These are phyloP conservation scores for Candida chauliodis DNA, from an alignment of 805 yeast genomes.

Conservation along the genomic window DNA sequence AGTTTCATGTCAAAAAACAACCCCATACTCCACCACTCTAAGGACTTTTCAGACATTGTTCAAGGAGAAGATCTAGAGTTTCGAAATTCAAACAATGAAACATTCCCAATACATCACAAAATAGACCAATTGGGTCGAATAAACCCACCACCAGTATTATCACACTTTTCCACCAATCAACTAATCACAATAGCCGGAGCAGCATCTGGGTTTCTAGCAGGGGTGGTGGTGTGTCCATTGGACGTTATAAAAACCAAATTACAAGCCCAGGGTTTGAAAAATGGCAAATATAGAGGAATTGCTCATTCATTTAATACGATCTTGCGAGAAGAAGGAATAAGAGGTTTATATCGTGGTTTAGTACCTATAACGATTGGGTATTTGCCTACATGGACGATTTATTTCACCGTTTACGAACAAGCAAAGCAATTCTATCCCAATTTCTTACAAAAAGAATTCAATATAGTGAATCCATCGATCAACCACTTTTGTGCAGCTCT, in stretches of 20 bases:
- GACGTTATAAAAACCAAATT: constrained; percentile 93
- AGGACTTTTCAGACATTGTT: constrained; percentile 31
- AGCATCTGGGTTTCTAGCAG: constrained; percentile 87
- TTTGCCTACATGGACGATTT: constrained; percentile 96
- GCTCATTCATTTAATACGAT: constrained; percentile 64
- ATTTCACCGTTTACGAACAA: constrained; percentile 83
- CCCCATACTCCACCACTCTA: neutral
- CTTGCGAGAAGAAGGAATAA: constrained; percentile 69
- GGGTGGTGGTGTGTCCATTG: constrained; percentile 87
- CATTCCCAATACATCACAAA: constrained; percentile 16
- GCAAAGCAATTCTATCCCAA: constrained; percentile 57
- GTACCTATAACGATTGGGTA: constrained; percentile 93
- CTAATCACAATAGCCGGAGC: constrained; percentile 87
- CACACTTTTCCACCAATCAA: constrained; percentile 41
- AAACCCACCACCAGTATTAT: constrained; percentile 18
- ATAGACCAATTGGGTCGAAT: constrained; percentile 16
- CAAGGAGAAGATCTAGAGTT: constrained; percentile 39
- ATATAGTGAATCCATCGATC: constrained; percentile 21
- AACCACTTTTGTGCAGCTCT: constrained; percentile 63
- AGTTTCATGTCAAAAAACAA: constrained; percentile 2
- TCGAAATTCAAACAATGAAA: constrained; percentile 16
- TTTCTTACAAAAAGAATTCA: constrained; percentile 26
- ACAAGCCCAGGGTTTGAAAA: constrained; percentile 77
- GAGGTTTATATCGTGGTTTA: constrained; percentile 85
- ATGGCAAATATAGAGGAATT: constrained; percentile 54